phyloP scores from a whole-genome alignment of 805 yeast species.

The Sungouiozyma intestinalis region DNA sequence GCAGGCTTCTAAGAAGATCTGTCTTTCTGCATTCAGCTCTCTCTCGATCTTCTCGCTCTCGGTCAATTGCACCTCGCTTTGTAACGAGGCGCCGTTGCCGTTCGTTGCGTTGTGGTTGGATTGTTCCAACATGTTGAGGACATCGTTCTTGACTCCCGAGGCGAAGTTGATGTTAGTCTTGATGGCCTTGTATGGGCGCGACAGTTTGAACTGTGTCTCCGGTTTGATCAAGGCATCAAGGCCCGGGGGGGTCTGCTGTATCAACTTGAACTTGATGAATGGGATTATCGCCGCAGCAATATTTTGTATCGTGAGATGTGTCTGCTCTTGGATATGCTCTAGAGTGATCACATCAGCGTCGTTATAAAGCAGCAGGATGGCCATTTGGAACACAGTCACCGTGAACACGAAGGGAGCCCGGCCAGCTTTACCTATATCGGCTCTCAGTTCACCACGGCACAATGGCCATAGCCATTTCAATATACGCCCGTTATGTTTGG shows the following conservation, averaged over 20 bases:
- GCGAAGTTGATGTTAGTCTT: slow-evolving; percentile 76
- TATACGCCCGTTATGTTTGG: slow-evolving; percentile 76
- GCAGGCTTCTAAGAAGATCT: slow-evolving; percentile 79
- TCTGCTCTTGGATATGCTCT: slow-evolving; percentile 50
- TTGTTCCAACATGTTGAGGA: slow-evolving; percentile 14
- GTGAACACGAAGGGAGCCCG: slow-evolving; percentile 73
- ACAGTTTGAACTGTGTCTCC: slow-evolving; percentile 56
- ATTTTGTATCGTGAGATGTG: slow-evolving; percentile 54
- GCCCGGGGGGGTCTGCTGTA: slow-evolving; percentile 57
- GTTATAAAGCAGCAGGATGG: slow-evolving; percentile 78
- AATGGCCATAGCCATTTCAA: slow-evolving; percentile 95
- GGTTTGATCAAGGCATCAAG: slow-evolving; percentile 41
- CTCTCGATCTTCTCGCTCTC: slow-evolving; percentile 53
- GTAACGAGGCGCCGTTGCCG: slow-evolving; percentile 26
- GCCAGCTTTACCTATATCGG: slow-evolving; percentile 71
- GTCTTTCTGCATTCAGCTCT: slow-evolving; percentile 80
- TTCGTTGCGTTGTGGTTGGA: slow-evolving; percentile 15
- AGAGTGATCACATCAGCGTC: slow-evolving; percentile 38
- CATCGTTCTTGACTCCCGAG: slow-evolving; percentile 38
- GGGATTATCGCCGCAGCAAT: slow-evolving; percentile 73
- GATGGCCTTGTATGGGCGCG: slow-evolving; percentile 75
- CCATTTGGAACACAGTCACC: slow-evolving; percentile 78
- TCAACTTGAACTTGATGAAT: slow-evolving; percentile 64
- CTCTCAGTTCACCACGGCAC: slow-evolving; percentile 85
- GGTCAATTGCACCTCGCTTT: slow-evolving; percentile 46